These are phyloP conservation scores for Didymella pomorum DNA, from an alignment of 2,329 filamentous ascomycete species.

Conservation along the genomic window DNA sequence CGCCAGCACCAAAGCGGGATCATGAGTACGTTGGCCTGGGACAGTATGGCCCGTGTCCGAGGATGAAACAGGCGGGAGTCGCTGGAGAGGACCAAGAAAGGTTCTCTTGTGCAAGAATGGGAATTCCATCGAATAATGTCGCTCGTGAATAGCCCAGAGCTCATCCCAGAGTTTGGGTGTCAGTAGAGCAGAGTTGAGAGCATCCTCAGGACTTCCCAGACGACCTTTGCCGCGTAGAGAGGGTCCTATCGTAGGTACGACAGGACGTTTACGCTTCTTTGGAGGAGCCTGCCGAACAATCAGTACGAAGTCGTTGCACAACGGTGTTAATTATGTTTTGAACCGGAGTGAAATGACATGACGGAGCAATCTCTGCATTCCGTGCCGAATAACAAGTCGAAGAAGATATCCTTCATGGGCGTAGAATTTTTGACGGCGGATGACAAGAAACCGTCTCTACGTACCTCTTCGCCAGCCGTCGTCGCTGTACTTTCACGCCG, in stretches of 20 bases:
- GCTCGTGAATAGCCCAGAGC: slow-evolving; percentile 73
- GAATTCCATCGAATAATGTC: slow-evolving; percentile 75
- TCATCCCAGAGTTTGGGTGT: slow-evolving; percentile 73
- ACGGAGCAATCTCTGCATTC: not conserved
- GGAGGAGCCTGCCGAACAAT: slow-evolving; percentile 19
- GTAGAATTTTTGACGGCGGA: not conserved
- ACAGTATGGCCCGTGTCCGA: slow-evolving; percentile 24
- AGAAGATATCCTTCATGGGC: not conserved
- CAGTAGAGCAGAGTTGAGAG: slow-evolving; percentile 68
- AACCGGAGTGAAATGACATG: not conserved
- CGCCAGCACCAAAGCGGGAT: slow-evolving; percentile 66
- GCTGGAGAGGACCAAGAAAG: slow-evolving; percentile 56
- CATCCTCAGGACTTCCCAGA: slow-evolving; percentile 60
- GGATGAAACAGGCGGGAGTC: slow-evolving; percentile 45
- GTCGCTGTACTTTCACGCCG: slow-evolving; percentile 52
- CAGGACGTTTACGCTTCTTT: slow-evolving; percentile 49
- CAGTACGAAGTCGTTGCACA: not conserved
- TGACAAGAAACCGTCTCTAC: slow-evolving; percentile 7
- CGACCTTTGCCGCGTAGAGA: slow-evolving; percentile 57
- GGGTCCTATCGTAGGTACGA: slow-evolving; percentile 43
- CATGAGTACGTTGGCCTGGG: slow-evolving; percentile 55
- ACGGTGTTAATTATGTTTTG: not conserved
- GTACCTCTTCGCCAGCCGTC: slow-evolving; percentile 34
- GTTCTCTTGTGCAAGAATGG: slow-evolving; percentile 74
- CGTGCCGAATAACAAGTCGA: not conserved